Evolutionary conservation across 1,139 yeast species (phyloP), one percentile per base, ranked within the genome.

Genomic region (Suhomyces yuchorum): DNA sequence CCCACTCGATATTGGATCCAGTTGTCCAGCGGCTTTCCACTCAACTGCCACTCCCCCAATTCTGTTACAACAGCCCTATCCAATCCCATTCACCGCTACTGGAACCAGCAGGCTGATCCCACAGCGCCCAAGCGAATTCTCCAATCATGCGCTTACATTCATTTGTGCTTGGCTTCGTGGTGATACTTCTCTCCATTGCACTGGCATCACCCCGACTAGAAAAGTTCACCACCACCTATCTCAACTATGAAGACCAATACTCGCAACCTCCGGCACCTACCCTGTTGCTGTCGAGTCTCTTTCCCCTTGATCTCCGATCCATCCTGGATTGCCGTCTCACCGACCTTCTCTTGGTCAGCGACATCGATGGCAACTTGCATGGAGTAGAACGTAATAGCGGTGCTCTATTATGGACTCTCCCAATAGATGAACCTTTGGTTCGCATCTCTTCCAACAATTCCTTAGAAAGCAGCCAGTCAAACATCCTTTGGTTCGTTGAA

Each of bases 341-440:
- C 1, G 82, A 85, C 56, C 62, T 86, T 22, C 65, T 91, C 2
- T 66, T 92, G 15, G 82, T 89, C 1, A 84, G 96, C 23, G 96
- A 93, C 57, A 80, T 92, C 2, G 97, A 93, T 59, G 99, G 99
- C 1, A 84, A 87, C 24, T 65, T 93, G 17, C 95, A 90, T 62
- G 97, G 95, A 0, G 67, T 93, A 12, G 85, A 86, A 55, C 73
- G 99, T 51, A 75, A 80, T 49, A 82, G 87, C 0, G 99, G 99
- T 1, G 80, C 82, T 36, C 67, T 85, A 17, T 61, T 86, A 15
- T 93, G 99, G 99, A 79, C 91, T 0, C 68, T 92, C 11, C 81
- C 78, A 1, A 75, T 80, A 3, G 76, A 73, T 33, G 77, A 71
- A 20, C 81, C 85, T 0, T 60, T 80, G 40, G 82, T 81, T 11